phyloP scores from a whole-genome alignment of 768 basidiomycete genomes.

The Naganishia vaughanmartiniae region DNA sequence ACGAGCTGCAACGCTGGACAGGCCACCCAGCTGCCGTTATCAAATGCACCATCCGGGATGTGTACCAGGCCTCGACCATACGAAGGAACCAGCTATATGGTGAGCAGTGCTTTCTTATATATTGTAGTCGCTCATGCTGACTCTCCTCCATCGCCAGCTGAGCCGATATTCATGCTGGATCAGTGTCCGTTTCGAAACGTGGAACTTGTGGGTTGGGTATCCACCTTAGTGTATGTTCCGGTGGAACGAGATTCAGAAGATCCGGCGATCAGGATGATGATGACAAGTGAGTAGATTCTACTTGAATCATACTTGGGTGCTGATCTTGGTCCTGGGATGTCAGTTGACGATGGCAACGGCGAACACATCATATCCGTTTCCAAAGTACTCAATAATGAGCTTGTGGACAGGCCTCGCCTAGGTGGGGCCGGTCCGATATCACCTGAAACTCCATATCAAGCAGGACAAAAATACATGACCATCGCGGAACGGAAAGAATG shows the following conservation, averaged over 20 bases:
- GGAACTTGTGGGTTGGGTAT: slow-evolving; percentile 23
- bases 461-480: slow-evolving; percentile 7
- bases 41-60: slow-evolving; percentile 20
- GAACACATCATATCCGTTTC: slow-evolving; percentile 10
- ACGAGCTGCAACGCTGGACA: slow-evolving; percentile 19
- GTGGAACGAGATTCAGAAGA: slow-evolving; percentile 14
- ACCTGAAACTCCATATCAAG: background rate
- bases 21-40: slow-evolving; percentile 21
- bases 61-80: slow-evolving; percentile 2
- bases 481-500: slow-evolving; percentile 3
- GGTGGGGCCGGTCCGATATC: background rate
- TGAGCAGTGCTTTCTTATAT: slow-evolving; percentile 1
- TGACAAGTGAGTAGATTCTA: slow-evolving; percentile 5
- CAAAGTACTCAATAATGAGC: slow-evolving; percentile 7
- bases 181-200: slow-evolving; percentile 25
- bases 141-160: background rate
- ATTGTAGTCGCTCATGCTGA: background rate
- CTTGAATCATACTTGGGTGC: background rate
- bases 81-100: slow-evolving; percentile 9
- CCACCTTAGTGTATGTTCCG: slow-evolving; percentile 6
- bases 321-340: background rate
- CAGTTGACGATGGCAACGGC: slow-evolving; percentile 29
- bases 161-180: slow-evolving; percentile 24
- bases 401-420: background rate
- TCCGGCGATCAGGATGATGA: slow-evolving; percentile 6